These are phyloP conservation scores for Dipteronia dyeriana DNA, from an alignment of 345 rosid genomes.

Conservation along the genomic window DNA sequence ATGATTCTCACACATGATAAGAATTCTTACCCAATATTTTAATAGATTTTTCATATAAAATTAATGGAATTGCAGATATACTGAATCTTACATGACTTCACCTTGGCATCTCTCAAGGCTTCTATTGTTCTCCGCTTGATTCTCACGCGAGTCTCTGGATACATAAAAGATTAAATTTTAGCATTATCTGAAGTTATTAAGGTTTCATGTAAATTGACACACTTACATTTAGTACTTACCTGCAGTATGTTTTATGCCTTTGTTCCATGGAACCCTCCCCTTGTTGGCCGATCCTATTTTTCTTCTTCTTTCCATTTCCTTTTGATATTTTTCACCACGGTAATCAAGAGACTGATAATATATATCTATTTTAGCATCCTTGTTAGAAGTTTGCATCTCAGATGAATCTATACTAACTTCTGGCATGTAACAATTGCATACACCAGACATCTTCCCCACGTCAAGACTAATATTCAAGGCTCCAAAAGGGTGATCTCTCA, in stretches of 20 bases:
- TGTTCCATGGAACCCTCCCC: slow-evolving; percentile 90
- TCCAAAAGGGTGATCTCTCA: slow-evolving; percentile 31
- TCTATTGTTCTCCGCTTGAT: slow-evolving; percentile 83
- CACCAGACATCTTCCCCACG: slow-evolving; percentile 18
- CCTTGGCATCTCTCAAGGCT: slow-evolving; percentile 92
- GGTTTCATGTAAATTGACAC: slow-evolving; percentile 4
- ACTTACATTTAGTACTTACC: slow-evolving; percentile 38
- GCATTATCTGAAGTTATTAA: slow-evolving; percentile 20
- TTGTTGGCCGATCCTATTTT: slow-evolving; percentile 70
- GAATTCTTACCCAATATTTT: slow-evolving; percentile 9
- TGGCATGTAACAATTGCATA: slow-evolving; percentile 24
- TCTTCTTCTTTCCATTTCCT: slow-evolving; percentile 55
- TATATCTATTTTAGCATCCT: slow-evolving; percentile 22
- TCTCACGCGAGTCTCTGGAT: slow-evolving; percentile 66
- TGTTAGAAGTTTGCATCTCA: slow-evolving; percentile 23
- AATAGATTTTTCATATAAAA: slow-evolving; percentile 1
- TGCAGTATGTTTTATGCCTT: slow-evolving; percentile 66
- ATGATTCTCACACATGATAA: slow-evolving; percentile 6
- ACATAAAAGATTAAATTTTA: slow-evolving; percentile 9
- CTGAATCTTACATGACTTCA: slow-evolving; percentile 79
- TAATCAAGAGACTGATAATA: slow-evolving; percentile 9
- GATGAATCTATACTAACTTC: slow-evolving; percentile 18
- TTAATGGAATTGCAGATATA: slow-evolving; percentile 24
- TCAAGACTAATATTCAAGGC: slow-evolving; percentile 27
- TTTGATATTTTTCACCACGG: slow-evolving; percentile 21